Conservation (phyloP, 2,329 filamentous ascomycete genomes). For the Cladophialophora immunda region DNA sequence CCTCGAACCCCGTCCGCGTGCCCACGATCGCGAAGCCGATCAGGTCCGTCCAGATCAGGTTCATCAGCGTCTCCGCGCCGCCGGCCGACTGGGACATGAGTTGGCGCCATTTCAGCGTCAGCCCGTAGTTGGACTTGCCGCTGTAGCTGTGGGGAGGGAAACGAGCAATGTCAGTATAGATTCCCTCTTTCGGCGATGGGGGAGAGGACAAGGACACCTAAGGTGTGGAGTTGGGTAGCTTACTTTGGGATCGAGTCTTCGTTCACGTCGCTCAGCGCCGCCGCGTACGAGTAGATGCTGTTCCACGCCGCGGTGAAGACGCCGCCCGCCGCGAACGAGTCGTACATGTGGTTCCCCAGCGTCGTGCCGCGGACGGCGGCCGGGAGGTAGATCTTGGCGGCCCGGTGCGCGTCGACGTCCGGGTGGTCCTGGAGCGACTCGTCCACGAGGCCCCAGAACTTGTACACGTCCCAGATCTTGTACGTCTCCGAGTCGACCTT, state of each 20-base stretch:
- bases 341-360: conserved; percentile 10
- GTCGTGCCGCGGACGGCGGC: conserved; percentile 8
- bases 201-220: too few relatives aligned
- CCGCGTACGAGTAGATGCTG: conserved; percentile 13
- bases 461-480: conserved; percentile 44
- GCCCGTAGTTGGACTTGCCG: conserved; percentile 11
- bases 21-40: conserved; percentile 53
- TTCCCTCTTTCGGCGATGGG: too few relatives aligned
- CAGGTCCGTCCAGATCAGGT: conserved; percentile 57
- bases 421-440: neutral
- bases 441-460: conserved; percentile 12
- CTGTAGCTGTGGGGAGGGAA: conserved; percentile 6
- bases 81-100: conserved; percentile 40
- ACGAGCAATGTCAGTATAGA: too few relatives aligned
- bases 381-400: conserved; percentile 3
- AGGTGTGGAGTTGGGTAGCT: neutral
- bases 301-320: conserved; percentile 14
- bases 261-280: conserved; percentile 7
- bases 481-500: conserved; percentile 31
- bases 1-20: conserved; percentile 42
- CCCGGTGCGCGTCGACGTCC: neutral
- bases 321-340: conserved; percentile 6
- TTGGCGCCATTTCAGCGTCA: conserved; percentile 40
- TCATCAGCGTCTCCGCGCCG: conserved; percentile 48
- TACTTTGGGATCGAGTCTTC: conserved; percentile 1